Conservation (phyloP, 352 stramenopile genomes). For the Globisporangium cystogenes region DNA sequence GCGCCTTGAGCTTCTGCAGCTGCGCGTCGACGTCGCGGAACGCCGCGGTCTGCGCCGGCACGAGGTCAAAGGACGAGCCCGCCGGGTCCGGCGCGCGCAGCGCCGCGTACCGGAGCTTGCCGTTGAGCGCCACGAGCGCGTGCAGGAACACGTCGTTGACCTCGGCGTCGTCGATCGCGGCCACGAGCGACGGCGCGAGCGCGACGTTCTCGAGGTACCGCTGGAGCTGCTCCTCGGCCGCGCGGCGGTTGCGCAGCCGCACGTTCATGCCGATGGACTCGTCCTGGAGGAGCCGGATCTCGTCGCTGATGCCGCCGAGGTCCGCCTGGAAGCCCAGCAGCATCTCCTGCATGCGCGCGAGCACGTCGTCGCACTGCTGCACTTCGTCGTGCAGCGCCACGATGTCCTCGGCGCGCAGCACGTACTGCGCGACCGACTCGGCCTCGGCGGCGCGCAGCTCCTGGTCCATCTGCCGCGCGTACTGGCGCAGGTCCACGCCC, state of each 20-base stretch:
- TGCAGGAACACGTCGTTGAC: conserved; percentile 94
- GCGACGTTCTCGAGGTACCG: conserved; percentile 95
- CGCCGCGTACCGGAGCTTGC: conserved; percentile 90
- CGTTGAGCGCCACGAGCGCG: conserved; percentile 91
- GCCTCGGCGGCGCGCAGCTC: conserved; percentile 84
- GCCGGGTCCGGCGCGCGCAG: conserved; percentile 44
- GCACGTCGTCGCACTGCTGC: conserved; percentile 94
- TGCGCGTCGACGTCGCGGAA: conserved; percentile 92
- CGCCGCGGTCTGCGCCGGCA: conserved; percentile 86
- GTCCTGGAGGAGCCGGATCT: conserved; percentile 97
- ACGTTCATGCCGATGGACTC: conserved; percentile 92
- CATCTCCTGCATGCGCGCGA: conserved; percentile 97
- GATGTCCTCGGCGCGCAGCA: conserved; percentile 88
- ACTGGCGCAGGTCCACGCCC: conserved; percentile 89
- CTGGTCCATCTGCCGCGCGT: conserved; percentile 87
- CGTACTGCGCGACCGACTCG: conserved; percentile 84
- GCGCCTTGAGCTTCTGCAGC: conserved; percentile 84
- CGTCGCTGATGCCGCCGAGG: conserved; percentile 95
- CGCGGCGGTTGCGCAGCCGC: conserved; percentile 93
- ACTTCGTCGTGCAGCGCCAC: conserved; percentile 92
- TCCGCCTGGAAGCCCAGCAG: conserved; percentile 98
- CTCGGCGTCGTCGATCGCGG: conserved; percentile 91
- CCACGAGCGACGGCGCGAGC: conserved; percentile 91
- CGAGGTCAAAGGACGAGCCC: conserved; percentile 80
- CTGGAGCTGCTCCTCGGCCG: conserved; percentile 92